A percentile compares a stretch with the other conserved stretches of the same genome.
Conservation (phyloP, 176 grass and related monocot species). For the Triticum timopheevii region DNA sequence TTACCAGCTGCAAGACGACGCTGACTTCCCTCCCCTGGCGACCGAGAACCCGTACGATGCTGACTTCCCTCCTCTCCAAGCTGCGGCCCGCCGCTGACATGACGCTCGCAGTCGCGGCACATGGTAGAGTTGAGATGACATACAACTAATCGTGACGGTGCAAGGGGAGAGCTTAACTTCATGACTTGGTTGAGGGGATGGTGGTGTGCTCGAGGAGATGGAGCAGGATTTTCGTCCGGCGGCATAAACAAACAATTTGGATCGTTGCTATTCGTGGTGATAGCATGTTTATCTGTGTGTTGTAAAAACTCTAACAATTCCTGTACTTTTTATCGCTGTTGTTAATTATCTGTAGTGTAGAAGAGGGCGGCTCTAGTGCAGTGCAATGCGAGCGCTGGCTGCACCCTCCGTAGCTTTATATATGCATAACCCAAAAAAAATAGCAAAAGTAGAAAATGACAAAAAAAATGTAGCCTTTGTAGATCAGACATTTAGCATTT, state of each 20-base stretch:
- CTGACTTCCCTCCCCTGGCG: conserved; percentile 65
- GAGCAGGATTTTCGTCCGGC: no score
- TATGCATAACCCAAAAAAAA: conserved; percentile 8
- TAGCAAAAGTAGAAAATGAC: background rate
- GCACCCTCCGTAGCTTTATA: conserved; percentile 4
- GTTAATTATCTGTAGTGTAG: background rate
- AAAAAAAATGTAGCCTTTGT: conserved; percentile 21
- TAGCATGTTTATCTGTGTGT: conserved; percentile 21
- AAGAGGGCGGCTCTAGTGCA: background rate
- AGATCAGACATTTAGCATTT: background rate
- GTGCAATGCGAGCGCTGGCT: background rate
- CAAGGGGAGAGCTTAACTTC: conserved; percentile 13
- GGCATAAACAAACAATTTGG: no score
- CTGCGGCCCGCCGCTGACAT: background rate
- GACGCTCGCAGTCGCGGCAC: conserved; percentile 19
- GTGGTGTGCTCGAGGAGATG: no score
- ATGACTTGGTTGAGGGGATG: background rate
- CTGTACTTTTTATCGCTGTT: background rate
- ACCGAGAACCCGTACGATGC: background rate
- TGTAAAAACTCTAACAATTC: conserved; percentile 41
- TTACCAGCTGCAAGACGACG: conserved; percentile 56
- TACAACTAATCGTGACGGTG: conserved; percentile 23
- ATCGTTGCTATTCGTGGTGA: background rate
- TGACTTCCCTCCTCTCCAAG: conserved; percentile 55
- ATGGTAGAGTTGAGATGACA: conserved; percentile 19